Evolutionary conservation across 495 filamentous ascomycete species (phyloP).

Genomic region (Ascobolus immersus): DNA sequence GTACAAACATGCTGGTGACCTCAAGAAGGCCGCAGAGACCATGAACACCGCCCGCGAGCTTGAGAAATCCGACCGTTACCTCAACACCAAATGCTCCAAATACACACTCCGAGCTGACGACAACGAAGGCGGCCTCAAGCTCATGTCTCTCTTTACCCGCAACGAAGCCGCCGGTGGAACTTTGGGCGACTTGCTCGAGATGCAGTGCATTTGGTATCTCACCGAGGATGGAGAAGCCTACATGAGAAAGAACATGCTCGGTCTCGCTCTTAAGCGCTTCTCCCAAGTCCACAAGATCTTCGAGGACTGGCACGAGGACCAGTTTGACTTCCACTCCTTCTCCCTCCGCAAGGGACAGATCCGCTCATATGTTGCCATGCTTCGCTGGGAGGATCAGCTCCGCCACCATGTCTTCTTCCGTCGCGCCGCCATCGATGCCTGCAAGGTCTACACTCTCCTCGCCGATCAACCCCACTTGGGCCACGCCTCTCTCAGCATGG

Average conservation of each 20-base stretch:
- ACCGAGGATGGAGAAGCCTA: slow-evolving; percentile 88
- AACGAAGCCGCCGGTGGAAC: slow-evolving; percentile 73
- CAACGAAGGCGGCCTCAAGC: slow-evolving; percentile 56
- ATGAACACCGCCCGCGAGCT: slow-evolving; percentile 73
- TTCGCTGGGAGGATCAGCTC: slow-evolving; percentile 79
- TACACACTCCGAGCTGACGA: slow-evolving; percentile 87
- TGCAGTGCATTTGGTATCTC: slow-evolving; percentile 96
- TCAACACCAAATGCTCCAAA: slow-evolving; percentile 94
- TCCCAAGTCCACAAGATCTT: slow-evolving; percentile 56
- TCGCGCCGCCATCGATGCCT: slow-evolving; percentile 57
- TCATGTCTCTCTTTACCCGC: slow-evolving; percentile 85
- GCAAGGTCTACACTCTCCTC: slow-evolving; percentile 55
- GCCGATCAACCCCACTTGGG: slow-evolving; percentile 48
- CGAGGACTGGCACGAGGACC: slow-evolving; percentile 90
- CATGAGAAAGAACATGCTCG: slow-evolving; percentile 54
- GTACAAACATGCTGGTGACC: slow-evolving; percentile 73
- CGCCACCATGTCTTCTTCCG: slow-evolving; percentile 84
- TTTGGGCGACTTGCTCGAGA: slow-evolving; percentile 75
- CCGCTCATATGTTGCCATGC: slow-evolving; percentile 81
- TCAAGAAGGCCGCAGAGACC: slow-evolving; percentile 49
- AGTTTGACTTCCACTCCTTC: slow-evolving; percentile 97
- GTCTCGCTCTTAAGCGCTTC: slow-evolving; percentile 66
- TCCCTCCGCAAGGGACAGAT: slow-evolving; percentile 88
- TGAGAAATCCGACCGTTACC: slow-evolving; percentile 78
- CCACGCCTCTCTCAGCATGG: slow-evolving; percentile 27